phyloP scores from a whole-genome alignment of 1,139 yeast species.

The Kodamaea alishanica region DNA sequence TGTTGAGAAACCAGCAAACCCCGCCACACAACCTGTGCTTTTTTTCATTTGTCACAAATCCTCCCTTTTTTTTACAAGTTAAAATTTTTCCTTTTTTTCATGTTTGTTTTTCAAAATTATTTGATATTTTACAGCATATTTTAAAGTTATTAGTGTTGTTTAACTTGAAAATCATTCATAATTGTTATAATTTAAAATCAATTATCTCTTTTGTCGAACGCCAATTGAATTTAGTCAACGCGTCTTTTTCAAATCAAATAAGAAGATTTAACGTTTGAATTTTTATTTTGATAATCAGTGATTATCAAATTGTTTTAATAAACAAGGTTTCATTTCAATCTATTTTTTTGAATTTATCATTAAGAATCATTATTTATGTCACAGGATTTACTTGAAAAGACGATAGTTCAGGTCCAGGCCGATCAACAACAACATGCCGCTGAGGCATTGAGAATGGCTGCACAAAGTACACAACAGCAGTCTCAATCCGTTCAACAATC shows the following conservation, averaged over 20 bases:
- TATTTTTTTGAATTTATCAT: slow-evolving; percentile 4
- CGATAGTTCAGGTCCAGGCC: slow-evolving; percentile 10
- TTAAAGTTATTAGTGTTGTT: too few species aligned
- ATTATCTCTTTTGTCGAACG: neutral
- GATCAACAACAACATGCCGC: slow-evolving; percentile 12
- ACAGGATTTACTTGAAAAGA: slow-evolving; percentile 6
- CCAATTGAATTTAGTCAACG: slow-evolving; percentile 2
- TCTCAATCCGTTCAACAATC: slow-evolving; percentile 7
- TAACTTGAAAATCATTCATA: too few species aligned
- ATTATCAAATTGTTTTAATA: slow-evolving; percentile 10
- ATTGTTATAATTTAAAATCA: too few species aligned
- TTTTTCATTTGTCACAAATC: too few species aligned
- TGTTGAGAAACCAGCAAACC: too few species aligned
- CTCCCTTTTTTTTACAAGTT: slow-evolving; percentile 3
- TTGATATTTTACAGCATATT: too few species aligned
- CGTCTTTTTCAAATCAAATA: slow-evolving; percentile 1
- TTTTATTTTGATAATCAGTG: slow-evolving; percentile 5
- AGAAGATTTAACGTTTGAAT: slow-evolving; percentile 8
- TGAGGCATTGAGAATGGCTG: slow-evolving; percentile 12
- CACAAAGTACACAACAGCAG: slow-evolving; percentile 10
- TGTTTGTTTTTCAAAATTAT: slow-evolving; percentile 1
- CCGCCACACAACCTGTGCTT: too few species aligned
- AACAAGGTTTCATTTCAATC: slow-evolving; percentile 9
- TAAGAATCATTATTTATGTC: slow-evolving; percentile 7
- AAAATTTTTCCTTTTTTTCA: slow-evolving; percentile 6